phyloP scores from a whole-genome alignment of 2,329 filamentous ascomycete genomes.

The Alternaria sp. region DNA sequence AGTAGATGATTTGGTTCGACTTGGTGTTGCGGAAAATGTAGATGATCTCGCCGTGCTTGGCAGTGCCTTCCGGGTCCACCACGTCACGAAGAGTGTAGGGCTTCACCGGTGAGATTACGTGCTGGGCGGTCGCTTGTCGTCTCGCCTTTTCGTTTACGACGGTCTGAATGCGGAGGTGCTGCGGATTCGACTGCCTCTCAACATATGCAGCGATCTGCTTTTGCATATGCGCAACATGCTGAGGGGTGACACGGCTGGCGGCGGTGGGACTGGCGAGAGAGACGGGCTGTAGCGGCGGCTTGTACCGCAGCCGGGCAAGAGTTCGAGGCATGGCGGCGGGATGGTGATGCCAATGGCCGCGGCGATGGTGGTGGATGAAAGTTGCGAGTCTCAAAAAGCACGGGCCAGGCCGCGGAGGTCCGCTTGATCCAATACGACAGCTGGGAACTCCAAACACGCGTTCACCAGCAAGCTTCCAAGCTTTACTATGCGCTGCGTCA shows the following conservation, averaged over 20 bases:
- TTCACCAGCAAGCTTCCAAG: conserved; percentile 1
- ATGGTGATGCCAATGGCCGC: conserved; percentile 11
- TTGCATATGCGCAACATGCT: conserved; percentile 4
- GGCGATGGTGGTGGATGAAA: conserved; percentile 4
- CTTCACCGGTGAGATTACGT: conserved; percentile 21
- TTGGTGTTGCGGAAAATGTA: conserved; percentile 67
- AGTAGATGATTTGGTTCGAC: conserved; percentile 70
- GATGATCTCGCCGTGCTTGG: conserved; percentile 63
- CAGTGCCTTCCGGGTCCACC: conserved; percentile 29
- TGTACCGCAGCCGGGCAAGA: conserved; percentile 35
- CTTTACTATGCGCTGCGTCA: conserved; percentile 20
- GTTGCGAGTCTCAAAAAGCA: conserved; percentile 15
- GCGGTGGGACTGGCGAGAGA: conserved; percentile 18
- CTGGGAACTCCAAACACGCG: conserved; percentile 11
- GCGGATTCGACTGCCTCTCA: conserved; percentile 33
- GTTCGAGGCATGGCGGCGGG: conserved; percentile 39
- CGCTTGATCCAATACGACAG: conserved; percentile 26
- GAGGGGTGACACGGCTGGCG: conserved; percentile 1
- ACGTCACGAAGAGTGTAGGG: conserved; percentile 52
- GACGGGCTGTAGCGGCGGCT: conserved; percentile 24
- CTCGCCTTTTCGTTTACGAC: conserved; percentile 35
- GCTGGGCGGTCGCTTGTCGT: conserved; percentile 22
- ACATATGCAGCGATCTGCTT: conserved; percentile 26
- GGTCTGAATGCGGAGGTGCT: conserved; percentile 28
- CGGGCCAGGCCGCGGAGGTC: conserved; percentile 17